phyloP scores from a whole-genome alignment of 495 filamentous ascomycete genomes.

The Apiosordaria backusii region DNA sequence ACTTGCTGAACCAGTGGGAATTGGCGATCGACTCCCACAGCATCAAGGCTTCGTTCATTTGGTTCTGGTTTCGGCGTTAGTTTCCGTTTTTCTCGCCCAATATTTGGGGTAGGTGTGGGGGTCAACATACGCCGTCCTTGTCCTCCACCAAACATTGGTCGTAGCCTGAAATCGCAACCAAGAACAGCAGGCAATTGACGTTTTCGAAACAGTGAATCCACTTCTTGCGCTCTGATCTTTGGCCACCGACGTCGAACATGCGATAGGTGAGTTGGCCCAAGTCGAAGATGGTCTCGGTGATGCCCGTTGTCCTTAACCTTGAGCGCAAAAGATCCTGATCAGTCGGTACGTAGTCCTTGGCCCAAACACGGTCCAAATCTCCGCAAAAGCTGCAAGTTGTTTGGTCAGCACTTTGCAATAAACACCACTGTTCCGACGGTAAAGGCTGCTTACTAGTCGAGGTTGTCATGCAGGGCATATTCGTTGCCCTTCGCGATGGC shows the following conservation, averaged over 20 bases:
- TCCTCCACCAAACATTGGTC: constrained; percentile 97
- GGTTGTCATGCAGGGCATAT: constrained; percentile 92
- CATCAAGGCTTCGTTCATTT: constrained; percentile 99
- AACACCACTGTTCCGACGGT: neutral
- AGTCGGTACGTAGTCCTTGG: constrained; percentile 83
- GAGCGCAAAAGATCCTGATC: constrained; percentile 96
- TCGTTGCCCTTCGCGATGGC: constrained; percentile 89
- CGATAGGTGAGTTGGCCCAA: constrained; percentile 91
- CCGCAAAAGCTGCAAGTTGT: constrained; percentile 70
- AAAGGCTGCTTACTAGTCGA: constrained; percentile 71
- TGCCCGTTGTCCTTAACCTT: constrained; percentile 88
- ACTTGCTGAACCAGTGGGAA: constrained; percentile 95
- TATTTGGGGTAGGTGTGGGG: neutral
- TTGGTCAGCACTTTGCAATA: neutral
- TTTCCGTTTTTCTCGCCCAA: neutral
- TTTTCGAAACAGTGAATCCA: constrained; percentile 99
- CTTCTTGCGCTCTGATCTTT: constrained; percentile 96
- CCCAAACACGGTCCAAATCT: constrained; percentile 84
- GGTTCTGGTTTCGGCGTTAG: constrained; percentile 61
- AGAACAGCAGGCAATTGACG: constrained; percentile 87
- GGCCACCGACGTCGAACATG: constrained; percentile 98
- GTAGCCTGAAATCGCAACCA: constrained; percentile 94
- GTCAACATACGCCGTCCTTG: constrained; percentile 79
- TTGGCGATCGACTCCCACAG: constrained; percentile 97
- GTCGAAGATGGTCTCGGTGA: constrained; percentile 95